phyloP scores from a whole-genome alignment of 2,329 filamentous ascomycete species.

The Diplocarpon rosae region DNA sequence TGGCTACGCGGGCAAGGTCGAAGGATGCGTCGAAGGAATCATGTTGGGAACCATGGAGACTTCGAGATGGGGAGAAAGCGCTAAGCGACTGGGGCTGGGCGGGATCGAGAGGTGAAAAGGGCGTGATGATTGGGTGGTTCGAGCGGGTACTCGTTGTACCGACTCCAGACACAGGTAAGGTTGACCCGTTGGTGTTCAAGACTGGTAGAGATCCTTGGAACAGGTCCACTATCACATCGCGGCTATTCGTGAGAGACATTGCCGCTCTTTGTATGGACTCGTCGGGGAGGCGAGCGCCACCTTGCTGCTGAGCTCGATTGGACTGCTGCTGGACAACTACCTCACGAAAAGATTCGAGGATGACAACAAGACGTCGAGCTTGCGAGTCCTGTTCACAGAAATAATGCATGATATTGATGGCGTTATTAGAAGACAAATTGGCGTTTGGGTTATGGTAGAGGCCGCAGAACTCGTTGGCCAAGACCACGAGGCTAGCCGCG shows the following conservation, averaged over 20 bases:
- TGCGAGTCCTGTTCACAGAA: constrained; percentile 39
- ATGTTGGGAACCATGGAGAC: not conserved
- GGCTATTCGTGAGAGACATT: constrained; percentile 2
- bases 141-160: not conserved
- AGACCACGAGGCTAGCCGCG: constrained; percentile 40
- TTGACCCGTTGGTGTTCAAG: not conserved
- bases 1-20: constrained; percentile 8
- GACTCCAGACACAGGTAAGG: not conserved
- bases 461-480: constrained; percentile 45
- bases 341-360: constrained; percentile 38
- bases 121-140: not conserved
- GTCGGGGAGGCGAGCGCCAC: not conserved
- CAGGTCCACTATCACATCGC: constrained; percentile 7
- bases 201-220: constrained; percentile 1
- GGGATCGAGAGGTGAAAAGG: not conserved
- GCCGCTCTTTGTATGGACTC: not conserved
- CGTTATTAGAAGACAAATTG: constrained; percentile 30
- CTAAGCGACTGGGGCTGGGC: not conserved
- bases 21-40: constrained; percentile 11
- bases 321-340: constrained; percentile 26
- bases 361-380: constrained; percentile 38
- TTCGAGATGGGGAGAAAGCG: not conserved
- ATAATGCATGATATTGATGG: constrained; percentile 38
- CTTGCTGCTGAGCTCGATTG: constrained; percentile 1
- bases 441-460: constrained; percentile 37